Percentiles rank a stretch among this genome's conserved stretches.
phyloP scores from a whole-genome alignment of 768 basidiomycete species.

The Lactarius hengduanensis region DNA sequence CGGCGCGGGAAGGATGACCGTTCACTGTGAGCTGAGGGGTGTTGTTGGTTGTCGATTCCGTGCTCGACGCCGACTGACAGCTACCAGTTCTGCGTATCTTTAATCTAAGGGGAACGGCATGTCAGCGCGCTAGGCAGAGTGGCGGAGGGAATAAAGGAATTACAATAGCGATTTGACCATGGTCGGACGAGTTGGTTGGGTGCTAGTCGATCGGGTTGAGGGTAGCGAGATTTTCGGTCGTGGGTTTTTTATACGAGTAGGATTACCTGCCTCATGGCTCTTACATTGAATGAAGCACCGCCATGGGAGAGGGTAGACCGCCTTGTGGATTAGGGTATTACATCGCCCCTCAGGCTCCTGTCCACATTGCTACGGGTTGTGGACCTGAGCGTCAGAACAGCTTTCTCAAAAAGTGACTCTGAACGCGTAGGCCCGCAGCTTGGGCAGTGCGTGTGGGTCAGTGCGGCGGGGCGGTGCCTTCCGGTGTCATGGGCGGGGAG shows the following conservation, averaged over 20 bases:
- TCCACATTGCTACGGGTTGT: neutral
- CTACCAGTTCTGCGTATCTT: neutral
- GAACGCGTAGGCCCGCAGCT: neutral
- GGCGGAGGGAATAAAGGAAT: neutral
- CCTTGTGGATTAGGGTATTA: neutral
- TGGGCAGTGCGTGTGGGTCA: neutral
- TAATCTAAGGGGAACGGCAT: neutral
- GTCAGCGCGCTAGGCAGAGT: neutral
- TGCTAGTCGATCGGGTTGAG: neutral
- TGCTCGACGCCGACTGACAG: neutral
- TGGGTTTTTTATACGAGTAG: neutral
- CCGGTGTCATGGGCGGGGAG: no score
- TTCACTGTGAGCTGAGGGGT: neutral
- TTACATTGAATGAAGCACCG: neutral
- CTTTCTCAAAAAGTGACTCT: neutral
- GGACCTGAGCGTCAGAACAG: neutral
- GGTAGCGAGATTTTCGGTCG: slow-evolving; percentile 1
- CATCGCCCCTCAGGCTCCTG: neutral
- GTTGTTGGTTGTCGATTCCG: neutral
- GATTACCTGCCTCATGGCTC: neutral
- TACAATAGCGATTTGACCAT: neutral
- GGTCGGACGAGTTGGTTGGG: neutral
- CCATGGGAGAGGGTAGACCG: neutral
- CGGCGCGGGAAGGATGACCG: neutral
- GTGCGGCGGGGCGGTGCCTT: neutral